Percentiles rank a stretch among this genome's conserved stretches.
phyloP scores from a whole-genome alignment of 2,329 filamentous ascomycete genomes.

The Fusarium humuli region DNA sequence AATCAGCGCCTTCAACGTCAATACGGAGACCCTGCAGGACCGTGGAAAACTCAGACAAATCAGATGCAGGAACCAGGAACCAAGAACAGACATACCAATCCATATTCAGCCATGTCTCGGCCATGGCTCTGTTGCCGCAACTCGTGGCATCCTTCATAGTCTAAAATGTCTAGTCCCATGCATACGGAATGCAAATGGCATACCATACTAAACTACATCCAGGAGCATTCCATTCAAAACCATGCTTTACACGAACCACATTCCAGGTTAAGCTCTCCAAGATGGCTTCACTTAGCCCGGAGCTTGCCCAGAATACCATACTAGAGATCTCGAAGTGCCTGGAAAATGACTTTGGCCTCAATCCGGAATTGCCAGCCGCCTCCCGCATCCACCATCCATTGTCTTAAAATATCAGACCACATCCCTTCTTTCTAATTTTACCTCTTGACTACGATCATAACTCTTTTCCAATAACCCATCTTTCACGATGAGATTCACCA shows the following conservation, averaged over 20 bases:
- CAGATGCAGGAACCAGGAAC: slow-evolving; percentile 36
- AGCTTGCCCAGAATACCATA: slow-evolving; percentile 34
- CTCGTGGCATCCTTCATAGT: slow-evolving; percentile 15
- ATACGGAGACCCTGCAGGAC: neutral
- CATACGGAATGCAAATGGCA: slow-evolving; percentile 30
- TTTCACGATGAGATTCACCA: slow-evolving; percentile 38
- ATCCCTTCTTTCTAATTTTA: neutral
- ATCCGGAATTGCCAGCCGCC: slow-evolving; percentile 23
- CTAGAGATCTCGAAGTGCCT: slow-evolving; percentile 27
- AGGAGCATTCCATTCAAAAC: slow-evolving; percentile 35
- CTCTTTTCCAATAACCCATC: neutral
- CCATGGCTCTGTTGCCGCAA: slow-evolving; percentile 13
- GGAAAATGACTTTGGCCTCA: slow-evolving; percentile 13
- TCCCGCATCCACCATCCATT: neutral
- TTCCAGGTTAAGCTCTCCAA: slow-evolving; percentile 30
- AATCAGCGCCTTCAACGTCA: slow-evolving; percentile 12
- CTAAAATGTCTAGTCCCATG: slow-evolving; percentile 17
- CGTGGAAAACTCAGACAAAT: slow-evolving; percentile 14
- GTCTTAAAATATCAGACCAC: slow-evolving; percentile 36
- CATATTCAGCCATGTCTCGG: slow-evolving; percentile 5
- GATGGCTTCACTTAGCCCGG: slow-evolving; percentile 30
- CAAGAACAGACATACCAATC: slow-evolving; percentile 10
- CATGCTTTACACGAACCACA: slow-evolving; percentile 23
- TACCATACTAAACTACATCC: slow-evolving; percentile 26
- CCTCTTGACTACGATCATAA: neutral